phyloP scores from a whole-genome alignment of 148 eudicot species.

The Rhododendron mucronatum region DNA sequence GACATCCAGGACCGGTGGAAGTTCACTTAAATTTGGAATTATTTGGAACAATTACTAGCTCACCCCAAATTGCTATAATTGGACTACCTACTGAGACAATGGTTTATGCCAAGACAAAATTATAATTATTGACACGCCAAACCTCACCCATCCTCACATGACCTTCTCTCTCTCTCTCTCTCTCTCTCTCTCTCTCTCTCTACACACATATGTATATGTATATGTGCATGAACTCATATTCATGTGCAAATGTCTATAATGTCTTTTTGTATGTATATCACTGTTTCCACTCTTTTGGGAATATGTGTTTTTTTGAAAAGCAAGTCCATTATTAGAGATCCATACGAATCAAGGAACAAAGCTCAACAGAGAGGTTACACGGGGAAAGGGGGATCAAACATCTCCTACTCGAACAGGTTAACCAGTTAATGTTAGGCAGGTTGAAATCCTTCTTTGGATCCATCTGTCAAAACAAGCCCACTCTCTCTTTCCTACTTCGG shows the following conservation, averaged over 20 bases:
- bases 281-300: background rate
- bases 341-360: too few species aligned
- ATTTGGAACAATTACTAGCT: background rate
- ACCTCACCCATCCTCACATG: background rate
- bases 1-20: background rate
- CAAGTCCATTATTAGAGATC: too few species aligned
- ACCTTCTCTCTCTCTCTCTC: background rate
- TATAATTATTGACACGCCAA: background rate
- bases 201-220: background rate
- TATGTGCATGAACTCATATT: background rate
- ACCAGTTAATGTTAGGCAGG: background rate
- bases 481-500: background rate
- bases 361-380: too few species aligned
- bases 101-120: background rate
- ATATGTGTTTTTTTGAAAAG: background rate
- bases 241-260: background rate
- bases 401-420: too few species aligned
- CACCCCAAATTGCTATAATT: background rate
- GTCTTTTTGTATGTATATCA: background rate
- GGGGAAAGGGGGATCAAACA: too few species aligned
- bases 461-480: background rate
- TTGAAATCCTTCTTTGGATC: background rate
- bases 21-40: background rate
- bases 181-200: background rate
- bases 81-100: background rate